Conservation (phyloP, 192 early-diverging fungal species). For the Thamnidium elegans region DNA sequence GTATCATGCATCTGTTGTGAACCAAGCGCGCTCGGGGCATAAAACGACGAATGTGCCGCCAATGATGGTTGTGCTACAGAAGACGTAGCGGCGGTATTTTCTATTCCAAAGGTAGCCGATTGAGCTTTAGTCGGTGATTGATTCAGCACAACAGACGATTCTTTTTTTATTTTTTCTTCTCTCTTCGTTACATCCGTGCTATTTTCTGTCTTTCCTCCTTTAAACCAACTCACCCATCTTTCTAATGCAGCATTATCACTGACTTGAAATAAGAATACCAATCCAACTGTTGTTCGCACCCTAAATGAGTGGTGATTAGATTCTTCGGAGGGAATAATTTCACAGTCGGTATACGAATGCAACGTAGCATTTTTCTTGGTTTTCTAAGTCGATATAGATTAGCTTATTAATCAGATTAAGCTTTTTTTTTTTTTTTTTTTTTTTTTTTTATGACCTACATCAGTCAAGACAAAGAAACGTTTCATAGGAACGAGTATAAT, state of each 20-base stretch:
- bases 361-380: background rate
- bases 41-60: background rate
- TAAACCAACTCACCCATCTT: constrained; percentile 29
- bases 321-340: background rate
- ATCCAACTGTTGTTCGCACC: background rate
- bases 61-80: background rate
- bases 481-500: constrained; percentile 25
- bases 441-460: constrained; percentile 14
- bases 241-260: constrained; percentile 17
- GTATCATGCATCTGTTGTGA: background rate
- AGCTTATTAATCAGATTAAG: background rate
- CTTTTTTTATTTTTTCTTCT: background rate
- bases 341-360: constrained; percentile 15
- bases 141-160: background rate
- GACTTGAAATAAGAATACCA: constrained; percentile 26
- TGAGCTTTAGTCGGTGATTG: background rate
- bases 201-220: too few species aligned
- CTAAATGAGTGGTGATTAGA: constrained; percentile 18
- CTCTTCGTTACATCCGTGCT: too few species aligned
- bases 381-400: background rate
- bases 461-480: constrained; percentile 19
- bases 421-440: background rate
- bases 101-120: background rate
- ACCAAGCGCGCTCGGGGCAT: background rate
- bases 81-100: background rate